Conservation (phyloP, 768 basidiomycete species). For the Hygrocybe punicea region DNA sequence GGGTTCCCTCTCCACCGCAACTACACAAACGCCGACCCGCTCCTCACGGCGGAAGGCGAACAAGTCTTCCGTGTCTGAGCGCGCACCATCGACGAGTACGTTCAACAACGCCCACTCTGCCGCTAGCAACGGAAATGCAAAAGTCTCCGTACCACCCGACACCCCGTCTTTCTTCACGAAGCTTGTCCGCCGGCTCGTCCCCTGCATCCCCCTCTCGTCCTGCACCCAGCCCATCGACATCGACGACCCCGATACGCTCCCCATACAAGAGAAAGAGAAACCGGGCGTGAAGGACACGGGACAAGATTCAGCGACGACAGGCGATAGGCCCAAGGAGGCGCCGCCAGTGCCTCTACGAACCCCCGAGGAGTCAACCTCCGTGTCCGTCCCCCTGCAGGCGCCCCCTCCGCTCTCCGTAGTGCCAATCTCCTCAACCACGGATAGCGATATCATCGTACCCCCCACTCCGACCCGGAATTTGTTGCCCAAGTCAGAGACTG, state of each 20-base stretch:
- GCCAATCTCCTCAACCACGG: constrained; percentile 17
- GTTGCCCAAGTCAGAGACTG: constrained; percentile 53
- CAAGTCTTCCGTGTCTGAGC: constrained; percentile 1
- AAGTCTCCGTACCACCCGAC: constrained; percentile 17
- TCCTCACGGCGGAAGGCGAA: not conserved
- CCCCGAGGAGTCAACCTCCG: not conserved
- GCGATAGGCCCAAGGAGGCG: not conserved
- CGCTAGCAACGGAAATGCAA: constrained; percentile 18
- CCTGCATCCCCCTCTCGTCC: constrained; percentile 57
- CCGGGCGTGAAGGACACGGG: constrained; percentile 3
- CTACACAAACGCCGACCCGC: not conserved
- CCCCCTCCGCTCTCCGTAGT: constrained; percentile 17
- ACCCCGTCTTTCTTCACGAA: constrained; percentile 58
- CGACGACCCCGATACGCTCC: constrained; percentile 26
- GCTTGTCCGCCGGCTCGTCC: constrained; percentile 59
- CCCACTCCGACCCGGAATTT: constrained; percentile 46
- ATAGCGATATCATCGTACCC: constrained; percentile 42
- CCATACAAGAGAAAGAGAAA: constrained; percentile 32
- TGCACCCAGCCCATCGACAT: constrained; percentile 46
- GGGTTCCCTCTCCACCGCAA: not conserved
- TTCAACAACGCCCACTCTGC: constrained; percentile 5
- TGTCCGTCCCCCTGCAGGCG: constrained; percentile 28
- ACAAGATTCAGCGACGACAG: not conserved
- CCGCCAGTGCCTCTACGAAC: not conserved
- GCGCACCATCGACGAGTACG: not conserved